Percentiles rank a stretch among this genome's conserved stretches.
These are phyloP conservation scores for Colletotrichum costaricense DNA, from an alignment of 2,329 filamentous ascomycete species.

Conservation along the genomic window DNA sequence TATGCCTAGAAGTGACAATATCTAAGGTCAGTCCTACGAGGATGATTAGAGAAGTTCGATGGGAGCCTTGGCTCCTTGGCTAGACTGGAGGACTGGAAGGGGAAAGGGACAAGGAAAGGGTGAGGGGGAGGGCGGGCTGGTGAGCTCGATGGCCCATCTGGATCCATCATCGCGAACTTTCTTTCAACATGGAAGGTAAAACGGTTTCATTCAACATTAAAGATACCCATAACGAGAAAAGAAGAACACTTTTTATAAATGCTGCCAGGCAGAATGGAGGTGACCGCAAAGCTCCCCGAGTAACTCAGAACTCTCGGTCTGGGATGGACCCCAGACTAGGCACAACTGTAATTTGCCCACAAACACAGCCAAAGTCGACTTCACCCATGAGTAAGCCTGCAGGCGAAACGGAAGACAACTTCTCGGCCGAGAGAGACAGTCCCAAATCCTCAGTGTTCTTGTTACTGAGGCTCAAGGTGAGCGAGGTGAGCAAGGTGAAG, in stretches of 20 bases:
- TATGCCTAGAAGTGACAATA: neutral
- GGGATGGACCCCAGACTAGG: neutral
- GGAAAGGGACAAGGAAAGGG: no score
- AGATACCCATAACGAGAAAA: neutral
- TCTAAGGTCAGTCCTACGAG: neutral
- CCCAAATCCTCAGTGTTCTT: neutral
- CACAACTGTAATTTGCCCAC: neutral
- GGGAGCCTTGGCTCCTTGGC: no score
- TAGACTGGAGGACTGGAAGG: no score
- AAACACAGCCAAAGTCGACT: neutral
- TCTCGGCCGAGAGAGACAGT: neutral
- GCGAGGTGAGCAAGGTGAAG: neutral
- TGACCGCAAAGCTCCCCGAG: neutral
- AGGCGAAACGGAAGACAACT: neutral
- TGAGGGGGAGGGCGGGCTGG: neutral
- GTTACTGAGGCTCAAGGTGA: neutral
- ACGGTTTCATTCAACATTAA: neutral
- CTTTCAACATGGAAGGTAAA: neutral
- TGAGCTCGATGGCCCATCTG: neutral
- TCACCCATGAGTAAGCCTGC: neutral
- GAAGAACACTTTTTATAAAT: neutral
- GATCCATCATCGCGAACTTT: neutral
- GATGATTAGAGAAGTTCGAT: neutral
- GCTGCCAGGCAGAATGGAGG: neutral
- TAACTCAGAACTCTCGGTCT: neutral